phyloP scores from a whole-genome alignment of 179 eudicot species.

The Camellia oleifera region DNA sequence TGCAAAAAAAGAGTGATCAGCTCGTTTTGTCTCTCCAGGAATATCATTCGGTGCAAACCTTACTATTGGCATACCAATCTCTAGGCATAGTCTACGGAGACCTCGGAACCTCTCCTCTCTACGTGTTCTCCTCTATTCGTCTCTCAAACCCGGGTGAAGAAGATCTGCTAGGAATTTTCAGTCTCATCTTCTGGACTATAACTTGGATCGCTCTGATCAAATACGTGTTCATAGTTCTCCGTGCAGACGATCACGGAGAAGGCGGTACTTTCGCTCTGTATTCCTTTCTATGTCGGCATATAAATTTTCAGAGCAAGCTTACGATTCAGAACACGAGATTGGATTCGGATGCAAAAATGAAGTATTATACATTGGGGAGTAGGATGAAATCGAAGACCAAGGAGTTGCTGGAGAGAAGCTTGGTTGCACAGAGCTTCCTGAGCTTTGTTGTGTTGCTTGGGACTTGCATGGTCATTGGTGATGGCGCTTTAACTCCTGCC shows the following conservation, averaged over 20 bases:
- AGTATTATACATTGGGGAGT: neutral
- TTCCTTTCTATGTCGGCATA: constrained; percentile 21
- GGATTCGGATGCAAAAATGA: neutral
- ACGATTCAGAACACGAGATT: constrained; percentile 14
- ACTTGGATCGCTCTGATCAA: constrained; percentile 20
- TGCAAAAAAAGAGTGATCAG: neutral
- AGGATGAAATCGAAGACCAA: constrained; percentile 17
- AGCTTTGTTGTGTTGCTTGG: constrained; percentile 27
- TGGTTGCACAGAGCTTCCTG: constrained; percentile 16
- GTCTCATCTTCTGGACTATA: constrained; percentile 33
- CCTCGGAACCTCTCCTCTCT: constrained; percentile 29
- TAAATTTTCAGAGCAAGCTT: constrained; percentile 18
- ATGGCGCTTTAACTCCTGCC: constrained; percentile 34
- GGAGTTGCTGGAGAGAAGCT: constrained; percentile 23
- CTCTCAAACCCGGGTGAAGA: constrained; percentile 23
- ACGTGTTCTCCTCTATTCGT: constrained; percentile 22
- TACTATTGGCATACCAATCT: constrained; percentile 29
- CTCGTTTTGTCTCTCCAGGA: constrained; percentile 14
- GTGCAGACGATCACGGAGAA: constrained; percentile 34
- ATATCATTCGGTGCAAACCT: constrained; percentile 19
- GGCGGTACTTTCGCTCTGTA: constrained; percentile 38
- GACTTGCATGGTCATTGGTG: constrained; percentile 38
- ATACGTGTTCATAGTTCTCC: constrained; percentile 29
- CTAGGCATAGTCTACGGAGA: constrained; percentile 38
- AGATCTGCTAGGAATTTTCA: constrained; percentile 27